Evolutionary conservation across 768 basidiomycete species (phyloP).

Genomic region (Suillus subaureus): DNA sequence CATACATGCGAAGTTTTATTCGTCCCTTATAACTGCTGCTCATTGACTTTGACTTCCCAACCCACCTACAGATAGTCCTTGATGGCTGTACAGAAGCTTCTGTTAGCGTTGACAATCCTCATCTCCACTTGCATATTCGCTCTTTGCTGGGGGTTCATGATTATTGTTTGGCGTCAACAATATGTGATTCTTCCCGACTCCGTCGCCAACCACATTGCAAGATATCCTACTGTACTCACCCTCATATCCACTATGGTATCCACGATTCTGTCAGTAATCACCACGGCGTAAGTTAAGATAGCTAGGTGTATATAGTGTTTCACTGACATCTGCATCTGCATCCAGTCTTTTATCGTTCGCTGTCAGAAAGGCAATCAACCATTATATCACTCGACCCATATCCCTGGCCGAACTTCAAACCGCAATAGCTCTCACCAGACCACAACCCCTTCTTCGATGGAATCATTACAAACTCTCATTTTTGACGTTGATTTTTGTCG

Average conservation of each 20-base stretch:
- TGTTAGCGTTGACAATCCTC: neutral
- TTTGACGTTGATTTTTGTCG: neutral
- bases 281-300: neutral
- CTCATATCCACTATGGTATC: neutral
- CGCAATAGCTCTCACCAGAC: neutral
- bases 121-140: neutral
- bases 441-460: neutral
- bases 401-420: neutral
- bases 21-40: neutral
- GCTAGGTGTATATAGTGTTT: neutral
- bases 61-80: neutral
- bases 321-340: neutral
- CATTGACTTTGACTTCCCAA: neutral
- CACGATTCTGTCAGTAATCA: neutral
- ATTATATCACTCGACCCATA: neutral
- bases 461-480: neutral
- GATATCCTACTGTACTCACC: neutral
- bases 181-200: neutral
- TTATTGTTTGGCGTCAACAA: neutral
- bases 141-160: neutral
- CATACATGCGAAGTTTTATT: neutral
- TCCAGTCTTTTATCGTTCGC: neutral
- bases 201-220: neutral
- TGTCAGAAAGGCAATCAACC: neutral
- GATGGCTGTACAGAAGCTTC: neutral